A percentile compares a stretch with the other conserved stretches of the same genome.
phyloP scores from a whole-genome alignment of 2,329 filamentous ascomycete genomes.

The Madurella fahalii region DNA sequence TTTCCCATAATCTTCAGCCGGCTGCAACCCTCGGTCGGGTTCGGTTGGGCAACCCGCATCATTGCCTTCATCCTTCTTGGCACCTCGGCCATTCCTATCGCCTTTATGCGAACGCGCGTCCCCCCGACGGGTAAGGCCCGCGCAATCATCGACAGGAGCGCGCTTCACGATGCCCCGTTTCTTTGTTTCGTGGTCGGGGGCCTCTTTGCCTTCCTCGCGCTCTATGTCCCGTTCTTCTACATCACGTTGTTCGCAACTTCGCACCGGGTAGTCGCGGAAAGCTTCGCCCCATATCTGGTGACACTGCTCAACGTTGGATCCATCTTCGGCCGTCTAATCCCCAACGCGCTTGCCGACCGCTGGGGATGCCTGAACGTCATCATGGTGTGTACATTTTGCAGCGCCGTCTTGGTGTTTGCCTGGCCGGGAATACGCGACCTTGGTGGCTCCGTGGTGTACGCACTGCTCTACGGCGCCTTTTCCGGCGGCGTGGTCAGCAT shows the following conservation, averaged over 20 bases:
- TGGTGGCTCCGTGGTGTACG: conserved; percentile 38
- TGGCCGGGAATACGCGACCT: conserved; percentile 38
- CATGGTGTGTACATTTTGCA: conserved; percentile 31
- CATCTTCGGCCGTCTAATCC: conserved; percentile 43
- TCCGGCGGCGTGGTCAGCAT: conserved; percentile 43
- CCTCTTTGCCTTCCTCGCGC: conserved; percentile 40
- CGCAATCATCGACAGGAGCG: conserved; percentile 35
- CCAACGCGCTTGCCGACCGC: conserved; percentile 42
- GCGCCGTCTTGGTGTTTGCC: conserved; percentile 36
- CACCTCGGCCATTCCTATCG: conserved; percentile 35
- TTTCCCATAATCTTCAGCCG: conserved; percentile 42
- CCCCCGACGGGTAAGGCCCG: conserved; percentile 29
- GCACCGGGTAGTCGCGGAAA: conserved; percentile 34
- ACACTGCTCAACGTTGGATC: conserved; percentile 42
- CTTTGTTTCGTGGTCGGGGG: conserved; percentile 34
- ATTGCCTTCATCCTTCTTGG: conserved; percentile 50
- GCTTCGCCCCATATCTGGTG: conserved; percentile 40
- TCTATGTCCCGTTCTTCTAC: conserved; percentile 49
- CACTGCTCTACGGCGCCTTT: conserved; percentile 43
- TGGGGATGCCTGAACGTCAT: conserved; percentile 39
- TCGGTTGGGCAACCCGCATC: conserved; percentile 40
- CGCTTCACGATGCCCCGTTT: conserved; percentile 38
- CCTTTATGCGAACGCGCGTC: conserved; percentile 37
- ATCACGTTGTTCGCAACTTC: conserved; percentile 40
- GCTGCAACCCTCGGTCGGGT: conserved; percentile 31